Evolutionary conservation across 371 early-diverging fungal species (phyloP).

Genomic region (Mortierella polycephala): DNA sequence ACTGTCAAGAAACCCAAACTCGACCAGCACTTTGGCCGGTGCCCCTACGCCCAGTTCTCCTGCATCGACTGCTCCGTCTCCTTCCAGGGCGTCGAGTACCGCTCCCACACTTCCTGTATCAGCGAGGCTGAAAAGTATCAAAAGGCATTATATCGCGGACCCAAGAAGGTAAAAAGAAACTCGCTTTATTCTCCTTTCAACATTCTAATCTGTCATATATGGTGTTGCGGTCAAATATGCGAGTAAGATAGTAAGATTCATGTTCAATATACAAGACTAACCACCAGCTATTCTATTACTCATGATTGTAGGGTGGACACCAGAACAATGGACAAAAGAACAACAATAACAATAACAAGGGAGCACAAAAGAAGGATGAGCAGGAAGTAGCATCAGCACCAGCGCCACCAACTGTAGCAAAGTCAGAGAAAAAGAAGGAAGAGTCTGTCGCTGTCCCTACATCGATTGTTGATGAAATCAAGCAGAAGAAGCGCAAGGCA

Average conservation of each 20-base stretch:
- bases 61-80: constrained; percentile 93
- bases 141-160: constrained; percentile 66
- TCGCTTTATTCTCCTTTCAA: background rate
- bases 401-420: constrained; percentile 12
- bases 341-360: constrained; percentile 27
- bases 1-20: constrained; percentile 93
- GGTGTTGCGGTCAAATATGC: background rate
- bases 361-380: constrained; percentile 1
- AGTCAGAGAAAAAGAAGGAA: constrained; percentile 5
- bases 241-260: background rate
- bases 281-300: too few species aligned
- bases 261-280: background rate
- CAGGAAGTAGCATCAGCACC: constrained; percentile 1
- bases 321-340: constrained; percentile 50
- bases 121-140: constrained; percentile 94
- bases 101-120: constrained; percentile 87
- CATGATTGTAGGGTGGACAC: constrained; percentile 29
- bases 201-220: background rate
- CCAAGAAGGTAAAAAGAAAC: constrained; percentile 59
- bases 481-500: constrained; percentile 60
- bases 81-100: constrained; percentile 82
- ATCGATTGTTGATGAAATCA: constrained; percentile 73
- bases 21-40: constrained; percentile 83
- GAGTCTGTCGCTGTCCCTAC: constrained; percentile 45
- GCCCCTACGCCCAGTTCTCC: constrained; percentile 82